Evolutionary conservation across 371 early-diverging fungal genomes (phyloP), one percentile per base, ranked within the genome.

Genomic region (Gilbertella persicaria): DNA sequence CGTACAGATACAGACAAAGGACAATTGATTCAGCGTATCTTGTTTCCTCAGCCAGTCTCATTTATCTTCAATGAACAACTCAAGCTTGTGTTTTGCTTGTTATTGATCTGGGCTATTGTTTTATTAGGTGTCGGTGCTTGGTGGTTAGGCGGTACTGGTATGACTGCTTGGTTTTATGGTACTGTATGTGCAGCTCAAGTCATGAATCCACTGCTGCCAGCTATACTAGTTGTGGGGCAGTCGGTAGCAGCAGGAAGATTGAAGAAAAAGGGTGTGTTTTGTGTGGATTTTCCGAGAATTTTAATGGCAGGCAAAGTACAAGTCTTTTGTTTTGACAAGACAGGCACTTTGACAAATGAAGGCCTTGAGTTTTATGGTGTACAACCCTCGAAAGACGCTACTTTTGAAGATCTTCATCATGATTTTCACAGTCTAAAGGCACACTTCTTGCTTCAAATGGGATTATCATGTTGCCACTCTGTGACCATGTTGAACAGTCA

Each of bases 251-350:
- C 88, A 16, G 78, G 76, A 49, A 66, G 92, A 45, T 62, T 91
- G 33, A 64, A 71, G 21, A 67, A 66, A 39, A 78, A 78, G 55
- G 70, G 82, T 12, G 82, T 91, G 5, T 82, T 77, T 39, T 90
- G 89, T 51, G 87, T 90, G 16, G 92, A 91, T 55, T 73, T 88
- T 28, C 78, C 80, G 30, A 75, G 96, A 35, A 91, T 96, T 56
- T 84, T 91, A 52, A 78, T 82, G 74, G 91, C 91, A 8, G 95
- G 95, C 30, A 92, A 92, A 64, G 80, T 95, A 24, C 87, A 94
- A 66, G 86, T 95, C 9, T 92, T 95, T 52, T 93, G 92, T 62
- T 97, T 93, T 74, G 71, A 71, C 17, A 71, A 71, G 37, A 83
- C 83, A 0, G 83, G 83, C 9, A 83, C 83, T n/a, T 60, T 83